Evolutionary conservation across 306 rosid species (phyloP), one percentile per base, ranked within the genome.

Genomic region (Castanopsis chinensis): DNA sequence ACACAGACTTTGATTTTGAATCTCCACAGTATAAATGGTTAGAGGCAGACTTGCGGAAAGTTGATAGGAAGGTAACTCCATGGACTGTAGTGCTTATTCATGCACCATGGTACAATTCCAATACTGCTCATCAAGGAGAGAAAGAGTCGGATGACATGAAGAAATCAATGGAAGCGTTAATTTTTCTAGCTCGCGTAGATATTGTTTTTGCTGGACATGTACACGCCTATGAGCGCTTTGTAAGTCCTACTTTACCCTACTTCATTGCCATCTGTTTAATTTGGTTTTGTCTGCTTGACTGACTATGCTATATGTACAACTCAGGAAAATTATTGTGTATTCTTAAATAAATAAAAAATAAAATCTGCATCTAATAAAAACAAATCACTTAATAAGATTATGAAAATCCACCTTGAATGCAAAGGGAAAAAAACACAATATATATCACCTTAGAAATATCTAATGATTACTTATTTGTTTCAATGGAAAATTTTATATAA

Each of bases 101-200:
- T 52, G 99, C 99, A 6, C 99, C 98, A 0, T 95, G 99, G 98
- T 90, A 93, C 57, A 95, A 90, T 68, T 81, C 99, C 35, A 95
- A 95, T 75, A 60, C 76, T 0, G 97, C 94, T 80, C 97, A 95
- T 69, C 96, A 86, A 65, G 89, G 86, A 32, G 98, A 95, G 69
- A 0, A 5, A 25, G 94, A 88, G 81, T 87, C 99, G 0, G 32
- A 33, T 60, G 28, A 12, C 18, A 92, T 95, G 98, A 95, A 88
- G 78, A 77, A 69, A 2, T 37, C 85, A 70, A 91, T 95, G 96
- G 98, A 95, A 86, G 83, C 35, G 14, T 75, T 95, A 82, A 85
- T 95, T 61, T 89, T 86, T 64, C 14, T 68, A 18, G 92, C 96
- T 51, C 89, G 88, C 0, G 94, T 93, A 45, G 99, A 95, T 78